Percentiles rank a stretch among this genome's conserved stretches.
Evolutionary conservation across 306 rosid genomes (phyloP).

Genomic region (Vicia sativa): DNA sequence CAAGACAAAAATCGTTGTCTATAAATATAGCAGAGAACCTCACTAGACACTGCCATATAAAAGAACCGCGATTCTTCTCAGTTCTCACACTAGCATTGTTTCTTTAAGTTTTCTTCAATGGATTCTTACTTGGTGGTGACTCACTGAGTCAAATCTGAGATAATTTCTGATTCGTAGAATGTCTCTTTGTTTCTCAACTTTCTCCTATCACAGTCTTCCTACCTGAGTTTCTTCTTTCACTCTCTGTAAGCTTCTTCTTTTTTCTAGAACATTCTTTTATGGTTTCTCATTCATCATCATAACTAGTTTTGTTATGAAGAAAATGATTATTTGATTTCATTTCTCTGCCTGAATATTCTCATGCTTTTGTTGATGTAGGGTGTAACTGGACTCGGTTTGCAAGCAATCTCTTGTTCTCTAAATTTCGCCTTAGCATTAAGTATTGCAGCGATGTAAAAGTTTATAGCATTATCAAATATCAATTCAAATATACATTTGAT

Average conservation of each 20-base stretch:
- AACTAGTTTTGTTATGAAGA: conserved; percentile 11
- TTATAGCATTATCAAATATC: conserved; percentile 11
- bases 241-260: conserved; percentile 39
- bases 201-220: conserved; percentile 32
- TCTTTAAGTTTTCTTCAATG: too few species aligned
- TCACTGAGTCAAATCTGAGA: conserved; percentile 28
- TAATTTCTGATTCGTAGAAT: conserved; percentile 19
- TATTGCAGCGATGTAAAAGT: conserved; percentile 8
- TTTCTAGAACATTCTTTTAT: background rate
- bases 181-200: conserved; percentile 20
- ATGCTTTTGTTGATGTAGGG: too few species aligned
- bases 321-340: conserved; percentile 3
- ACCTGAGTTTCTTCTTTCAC: conserved; percentile 41
- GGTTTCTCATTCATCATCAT: too few species aligned
- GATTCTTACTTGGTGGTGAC: background rate
- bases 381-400: conserved; percentile 35
- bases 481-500: conserved; percentile 38
- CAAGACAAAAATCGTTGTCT: conserved; percentile 18
- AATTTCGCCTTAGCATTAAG: conserved; percentile 10
- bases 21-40: conserved; percentile 32
- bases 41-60: background rate
- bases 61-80: background rate
- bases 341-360: too few species aligned
- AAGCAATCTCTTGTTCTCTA: conserved; percentile 11
- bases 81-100: conserved; percentile 19